Base-by-base conservation (phyloP, 352 stramenopile genomes). In the Hyaloperonospora arabidopsidis region DNA sequence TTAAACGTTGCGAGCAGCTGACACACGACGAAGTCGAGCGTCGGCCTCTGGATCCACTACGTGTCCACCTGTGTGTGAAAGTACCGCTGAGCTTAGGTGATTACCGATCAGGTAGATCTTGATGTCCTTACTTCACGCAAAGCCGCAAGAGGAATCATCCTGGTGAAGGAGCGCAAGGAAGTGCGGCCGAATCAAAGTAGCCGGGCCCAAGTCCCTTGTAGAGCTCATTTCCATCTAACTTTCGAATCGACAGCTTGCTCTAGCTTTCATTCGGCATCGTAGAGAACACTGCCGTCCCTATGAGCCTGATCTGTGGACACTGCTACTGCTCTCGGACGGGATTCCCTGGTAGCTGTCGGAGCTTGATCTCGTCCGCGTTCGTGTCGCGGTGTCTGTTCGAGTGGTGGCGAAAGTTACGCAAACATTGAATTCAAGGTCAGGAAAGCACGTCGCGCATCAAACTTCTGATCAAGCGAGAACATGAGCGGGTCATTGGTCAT, bases 11-110 rank as follows among this genome's bases (percentile, higher is more conserved):
- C 29, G 0, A 52, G 7, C 19, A 52, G 40, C 15, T 25, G 29
- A 19, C 47, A 29, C 45, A 60, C 49, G 5, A 60, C 21, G 14
- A 50, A 50, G 12, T 10, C n/a, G n/a, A n/a, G n/a, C 11, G 39
- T 49, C 7, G 38, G 54, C 1, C 29, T 39, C 32, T 55, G 25
- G 0, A 0, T 10, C 28, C 45, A 54, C 46, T 21, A 61, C 2
- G 38, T 15, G 0, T 61, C 38, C 0, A 61, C 53, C 11, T 61
- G 45, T 32, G 45, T 61, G 45, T 61, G 23, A 19, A 41, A 55
- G 13, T 55, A 49, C 6, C 25, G 7, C 11, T 51, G 19, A 7
- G 1, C 18, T 10, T 8, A 56, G 13, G 22, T 52, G 49, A 7
- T 61, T 10, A 0, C 39, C 47, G 0, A 56, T 21, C 1, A 61